These are phyloP conservation scores for Dipteronia dyeriana DNA, from an alignment of 345 rosid genomes.

Conservation along the genomic window DNA sequence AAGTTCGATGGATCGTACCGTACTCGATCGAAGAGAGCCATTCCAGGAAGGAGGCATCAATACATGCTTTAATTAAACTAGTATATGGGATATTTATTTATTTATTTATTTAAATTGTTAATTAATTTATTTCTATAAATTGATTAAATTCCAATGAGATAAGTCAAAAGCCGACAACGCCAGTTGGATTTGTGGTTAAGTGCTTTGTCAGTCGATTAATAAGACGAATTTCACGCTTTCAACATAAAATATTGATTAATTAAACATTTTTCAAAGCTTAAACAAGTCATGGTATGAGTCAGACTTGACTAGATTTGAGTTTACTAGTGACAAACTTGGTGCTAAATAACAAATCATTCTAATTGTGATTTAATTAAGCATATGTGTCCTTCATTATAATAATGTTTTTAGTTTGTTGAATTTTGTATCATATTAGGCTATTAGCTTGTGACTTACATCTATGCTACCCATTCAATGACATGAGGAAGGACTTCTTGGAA, in stretches of 20 bases:
- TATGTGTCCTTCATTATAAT: background rate
- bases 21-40: background rate
- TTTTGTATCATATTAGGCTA: conserved; percentile 14
- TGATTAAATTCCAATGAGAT: conserved; percentile 4
- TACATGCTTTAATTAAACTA: background rate
- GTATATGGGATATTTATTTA: no score
- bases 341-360: background rate
- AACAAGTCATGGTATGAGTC: conserved; percentile 9
- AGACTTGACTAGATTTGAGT: conserved; percentile 15
- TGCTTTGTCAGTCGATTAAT: conserved; percentile 22
- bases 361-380: background rate
- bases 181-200: conserved; percentile 26
- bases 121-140: background rate
- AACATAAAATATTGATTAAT: background rate
- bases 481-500: no score
- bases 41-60: conserved; percentile 22
- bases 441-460: conserved; percentile 25
- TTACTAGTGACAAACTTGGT: background rate
- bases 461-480: conserved; percentile 21
- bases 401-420: background rate
- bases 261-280: background rate
- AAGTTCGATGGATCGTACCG: conserved; percentile 12
- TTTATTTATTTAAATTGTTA: background rate
- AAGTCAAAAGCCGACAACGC: conserved; percentile 29
- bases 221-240: background rate